Percentiles rank a stretch among this genome's conserved stretches.
These are phyloP conservation scores for Fraxinus dipetala DNA, from an alignment of 305 asterid genomes.

Conservation along the genomic window DNA sequence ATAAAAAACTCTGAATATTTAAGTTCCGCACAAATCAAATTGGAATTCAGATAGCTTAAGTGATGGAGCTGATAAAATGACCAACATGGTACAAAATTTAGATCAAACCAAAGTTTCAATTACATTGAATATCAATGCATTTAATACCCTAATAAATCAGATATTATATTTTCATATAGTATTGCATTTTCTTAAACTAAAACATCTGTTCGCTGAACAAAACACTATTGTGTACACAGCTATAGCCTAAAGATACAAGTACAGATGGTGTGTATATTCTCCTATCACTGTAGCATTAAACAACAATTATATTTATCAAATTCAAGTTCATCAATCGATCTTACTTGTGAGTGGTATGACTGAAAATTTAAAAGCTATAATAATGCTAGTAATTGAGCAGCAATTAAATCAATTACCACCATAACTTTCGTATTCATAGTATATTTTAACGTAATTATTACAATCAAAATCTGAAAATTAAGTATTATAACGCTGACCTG, in stretches of 20 bases:
- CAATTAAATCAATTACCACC: slow-evolving; percentile 16
- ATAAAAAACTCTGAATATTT: not conserved
- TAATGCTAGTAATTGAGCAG: slow-evolving; percentile 10
- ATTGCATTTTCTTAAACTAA: not conserved
- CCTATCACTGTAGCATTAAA: not conserved
- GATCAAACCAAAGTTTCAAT: not conserved
- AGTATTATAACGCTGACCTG: slow-evolving; percentile 30
- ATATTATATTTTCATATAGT: not conserved
- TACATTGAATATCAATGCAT: not conserved
- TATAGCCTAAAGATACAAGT: not conserved
- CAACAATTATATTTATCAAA: not conserved
- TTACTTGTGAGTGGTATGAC: not conserved
- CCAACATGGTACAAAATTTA: slow-evolving; percentile 6
- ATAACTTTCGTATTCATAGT: slow-evolving; percentile 13
- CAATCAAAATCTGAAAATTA: not conserved
- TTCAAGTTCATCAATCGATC: not conserved
- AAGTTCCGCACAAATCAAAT: not conserved
- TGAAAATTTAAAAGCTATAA: slow-evolving; percentile 3
- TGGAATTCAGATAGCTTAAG: slow-evolving; percentile 5
- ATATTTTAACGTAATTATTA: not conserved
- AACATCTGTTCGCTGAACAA: not conserved
- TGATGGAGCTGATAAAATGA: not conserved
- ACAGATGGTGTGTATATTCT: not conserved
- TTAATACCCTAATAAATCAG: not conserved
- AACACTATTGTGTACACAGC: not conserved